Base-by-base conservation (phyloP, 257 asterid genomes). In the Eustoma russellianum region DNA sequence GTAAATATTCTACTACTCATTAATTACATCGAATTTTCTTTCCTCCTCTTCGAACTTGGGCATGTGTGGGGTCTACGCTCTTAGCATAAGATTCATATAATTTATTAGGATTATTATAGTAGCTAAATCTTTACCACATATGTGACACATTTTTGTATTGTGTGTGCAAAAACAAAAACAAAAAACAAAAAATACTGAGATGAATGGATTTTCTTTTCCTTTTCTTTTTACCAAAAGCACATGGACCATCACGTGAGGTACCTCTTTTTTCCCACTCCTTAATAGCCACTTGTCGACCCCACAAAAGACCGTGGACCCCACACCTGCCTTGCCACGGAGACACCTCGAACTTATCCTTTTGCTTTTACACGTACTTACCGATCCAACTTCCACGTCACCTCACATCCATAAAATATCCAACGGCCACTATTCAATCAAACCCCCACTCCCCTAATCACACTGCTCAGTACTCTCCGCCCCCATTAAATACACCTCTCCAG, bases 301-400 rank as follows among this genome's bases (percentile, higher is more conserved):
- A 14, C n/a, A 40, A 50, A 64, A n/a, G 40, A 58, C 48, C n/a
- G 14, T 48, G 17, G n/a, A 68, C 50, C 17, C 64, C 58, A 13
- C 40, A n/a, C n/a, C n/a, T n/a, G n/a, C n/a, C n/a, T 50, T 19
- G 53, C 63, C 64, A 33, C 61, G 17, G 45, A 35, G 56, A 34
- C 64, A 56, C 66, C 16, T 59, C 77, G 81, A 68, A 76, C 90
- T 81, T 81, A 84, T 85, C 94, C 48, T 61, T 24, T 24, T 24
- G 3, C 30, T 24, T 63, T 62, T 62, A 45, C 45, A 66, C 82
- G 77, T 62, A 77, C 61, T 60, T 56, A 33, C 50, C 70, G 53
- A 68, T 79, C 81, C 30, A 13, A 70, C 86, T 61, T 74, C 64
- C 74, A 77, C 65, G 68, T 74, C 74, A 66, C 57, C 38, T 64